Percentiles rank a stretch among this genome's conserved stretches.
These are phyloP conservation scores for Cordyceps fumosorosea DNA, from an alignment of 2,329 filamentous ascomycete genomes.

Conservation along the genomic window DNA sequence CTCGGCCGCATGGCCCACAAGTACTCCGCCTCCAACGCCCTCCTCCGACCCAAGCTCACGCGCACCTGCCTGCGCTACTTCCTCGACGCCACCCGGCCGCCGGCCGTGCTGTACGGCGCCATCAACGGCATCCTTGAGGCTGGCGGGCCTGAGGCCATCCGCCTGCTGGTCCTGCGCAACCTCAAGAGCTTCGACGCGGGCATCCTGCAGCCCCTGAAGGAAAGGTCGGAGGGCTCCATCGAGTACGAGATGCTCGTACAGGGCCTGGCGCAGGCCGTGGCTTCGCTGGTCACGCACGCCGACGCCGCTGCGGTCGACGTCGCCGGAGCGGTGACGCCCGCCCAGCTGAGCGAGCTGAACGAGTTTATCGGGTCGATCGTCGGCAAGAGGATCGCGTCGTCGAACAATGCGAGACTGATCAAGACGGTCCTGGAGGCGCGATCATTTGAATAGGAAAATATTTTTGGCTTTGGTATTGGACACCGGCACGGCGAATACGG, in stretches of 20 bases:
- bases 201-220: constrained; percentile 47
- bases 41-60: constrained; percentile 80
- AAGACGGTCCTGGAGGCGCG: constrained; percentile 49
- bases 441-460: constrained; percentile 37
- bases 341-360: constrained; percentile 39
- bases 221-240: constrained; percentile 41
- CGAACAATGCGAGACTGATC: constrained; percentile 42
- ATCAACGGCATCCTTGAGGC: constrained; percentile 73
- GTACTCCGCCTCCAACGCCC: constrained; percentile 73
- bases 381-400: constrained; percentile 39
- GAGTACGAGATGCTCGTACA: constrained; percentile 52
- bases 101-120: constrained; percentile 83
- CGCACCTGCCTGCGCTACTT: constrained; percentile 91
- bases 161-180: constrained; percentile 50
- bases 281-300: constrained; percentile 33
- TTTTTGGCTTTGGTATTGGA: background rate
- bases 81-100: constrained; percentile 75
- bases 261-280: constrained; percentile 48
- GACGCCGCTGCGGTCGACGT: constrained; percentile 36
- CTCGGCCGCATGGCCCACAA: constrained; percentile 73
- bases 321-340: constrained; percentile 23
- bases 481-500: background rate
- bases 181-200: constrained; percentile 47
- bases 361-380: constrained; percentile 51
- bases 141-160: constrained; percentile 57